Conservation (phyloP, 2,329 filamentous ascomycete species). For the Fusarium chuoi region DNA sequence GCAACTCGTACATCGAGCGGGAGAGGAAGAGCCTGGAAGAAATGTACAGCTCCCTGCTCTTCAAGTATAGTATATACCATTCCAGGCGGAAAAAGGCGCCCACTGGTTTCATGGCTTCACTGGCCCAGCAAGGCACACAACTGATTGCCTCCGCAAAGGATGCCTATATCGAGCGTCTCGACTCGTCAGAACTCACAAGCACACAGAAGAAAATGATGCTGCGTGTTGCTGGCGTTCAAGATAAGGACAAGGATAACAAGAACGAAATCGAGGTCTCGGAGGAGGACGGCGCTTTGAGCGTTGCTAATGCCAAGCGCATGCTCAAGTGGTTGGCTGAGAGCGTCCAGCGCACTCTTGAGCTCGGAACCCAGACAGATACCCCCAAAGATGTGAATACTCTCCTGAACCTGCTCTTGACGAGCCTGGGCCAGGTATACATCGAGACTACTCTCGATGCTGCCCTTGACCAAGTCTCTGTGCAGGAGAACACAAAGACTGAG, state of each 20-base stretch:
- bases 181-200: conserved; percentile 86
- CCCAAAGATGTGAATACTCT: conserved; percentile 92
- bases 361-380: conserved; percentile 88
- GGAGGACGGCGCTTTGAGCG: conserved; percentile 83
- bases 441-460: conserved; percentile 76
- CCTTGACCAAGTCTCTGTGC: conserved; percentile 76
- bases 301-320: conserved; percentile 96
- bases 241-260: conserved; percentile 77
- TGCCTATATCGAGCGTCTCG: conserved; percentile 87
- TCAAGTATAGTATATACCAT: conserved; percentile 98
- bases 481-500: conserved; percentile 83
- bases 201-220: conserved; percentile 93
- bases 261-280: conserved; percentile 92
- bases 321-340: conserved; percentile 97
- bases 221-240: conserved; percentile 85
- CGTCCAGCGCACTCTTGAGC: conserved; percentile 87
- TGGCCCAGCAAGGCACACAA: conserved; percentile 90
- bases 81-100: conserved; percentile 87
- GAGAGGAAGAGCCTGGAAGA: conserved; percentile 79
- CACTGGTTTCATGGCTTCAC: conserved; percentile 90
- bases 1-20: conserved; percentile 76
- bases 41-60: conserved; percentile 88
- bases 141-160: conserved; percentile 88
- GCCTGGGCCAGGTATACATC: conserved; percentile 86
- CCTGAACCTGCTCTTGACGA: conserved; percentile 82